phyloP scores from a whole-genome alignment of 1,139 yeast species.

The Magnusiomyces tetraspermus region DNA sequence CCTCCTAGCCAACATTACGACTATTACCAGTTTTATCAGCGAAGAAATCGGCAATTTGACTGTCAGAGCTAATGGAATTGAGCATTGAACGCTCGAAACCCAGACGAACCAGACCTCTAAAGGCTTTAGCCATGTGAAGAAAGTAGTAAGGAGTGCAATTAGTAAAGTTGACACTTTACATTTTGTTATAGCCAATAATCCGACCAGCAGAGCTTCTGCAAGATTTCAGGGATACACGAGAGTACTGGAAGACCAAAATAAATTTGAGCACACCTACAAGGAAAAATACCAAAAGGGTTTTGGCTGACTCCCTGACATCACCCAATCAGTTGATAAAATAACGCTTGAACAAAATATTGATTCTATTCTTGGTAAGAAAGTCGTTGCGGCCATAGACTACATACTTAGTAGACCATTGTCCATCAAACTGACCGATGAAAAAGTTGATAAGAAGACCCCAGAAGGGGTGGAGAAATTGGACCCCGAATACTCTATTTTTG shows the following conservation, averaged over 20 bases:
- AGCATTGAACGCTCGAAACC: neutral
- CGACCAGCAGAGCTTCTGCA: neutral
- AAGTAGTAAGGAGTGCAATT: neutral
- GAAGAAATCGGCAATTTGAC: too few species aligned
- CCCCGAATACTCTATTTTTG: neutral
- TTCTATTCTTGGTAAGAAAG: neutral
- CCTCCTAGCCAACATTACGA: too few species aligned
- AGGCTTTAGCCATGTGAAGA: neutral
- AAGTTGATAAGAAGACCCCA: neutral
- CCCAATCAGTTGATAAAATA: neutral
- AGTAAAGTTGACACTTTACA: neutral
- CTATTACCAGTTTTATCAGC: too few species aligned
- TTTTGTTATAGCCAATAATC: neutral
- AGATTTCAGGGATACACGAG: neutral
- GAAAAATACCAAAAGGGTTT: too few species aligned
- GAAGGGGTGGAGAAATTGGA: neutral
- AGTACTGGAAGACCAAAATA: neutral
- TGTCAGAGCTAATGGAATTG: neutral
- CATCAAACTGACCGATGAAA: neutral
- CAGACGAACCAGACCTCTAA: neutral
- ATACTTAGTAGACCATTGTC: neutral
- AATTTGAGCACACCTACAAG: neutral
- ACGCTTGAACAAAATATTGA: neutral
- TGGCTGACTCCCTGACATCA: neutral
- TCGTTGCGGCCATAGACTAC: neutral